Conservation (phyloP, 2,329 filamentous ascomycete species). For the Trichophaea hybrida region DNA sequence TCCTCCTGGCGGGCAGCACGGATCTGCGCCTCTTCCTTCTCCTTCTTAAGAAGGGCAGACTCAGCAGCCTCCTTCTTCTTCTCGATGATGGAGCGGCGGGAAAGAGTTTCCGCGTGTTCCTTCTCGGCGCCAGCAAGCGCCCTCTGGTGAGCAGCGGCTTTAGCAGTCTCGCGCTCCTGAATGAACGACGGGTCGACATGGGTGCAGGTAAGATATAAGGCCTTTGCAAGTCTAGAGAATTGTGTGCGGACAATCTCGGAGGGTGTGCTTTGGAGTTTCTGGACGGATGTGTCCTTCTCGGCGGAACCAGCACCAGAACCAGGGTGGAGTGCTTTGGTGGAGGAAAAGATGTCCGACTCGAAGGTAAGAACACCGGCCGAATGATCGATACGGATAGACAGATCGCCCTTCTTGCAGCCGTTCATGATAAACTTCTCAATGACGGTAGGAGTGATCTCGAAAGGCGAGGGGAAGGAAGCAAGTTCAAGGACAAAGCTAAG, state of each 20-base stretch:
- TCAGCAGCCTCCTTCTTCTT: slow-evolving; percentile 96
- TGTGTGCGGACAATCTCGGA: slow-evolving; percentile 95
- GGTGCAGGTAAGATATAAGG: slow-evolving; percentile 83
- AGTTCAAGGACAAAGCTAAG: slow-evolving; percentile 85
- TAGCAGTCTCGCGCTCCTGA: slow-evolving; percentile 62
- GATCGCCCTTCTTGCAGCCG: slow-evolving; percentile 98
- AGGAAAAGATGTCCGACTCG: slow-evolving; percentile 96
- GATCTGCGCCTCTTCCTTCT: slow-evolving; percentile 81
- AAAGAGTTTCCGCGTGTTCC: slow-evolving; percentile 74
- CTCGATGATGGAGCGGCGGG: slow-evolving; percentile 79
- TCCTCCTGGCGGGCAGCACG: slow-evolving; percentile 78
- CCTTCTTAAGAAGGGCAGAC: slow-evolving; percentile 70
- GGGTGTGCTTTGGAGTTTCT: slow-evolving; percentile 92
- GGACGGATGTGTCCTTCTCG: slow-evolving; percentile 71
- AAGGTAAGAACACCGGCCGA: slow-evolving; percentile 91
- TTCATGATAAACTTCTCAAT: slow-evolving; percentile 99
- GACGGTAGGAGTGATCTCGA: slow-evolving; percentile 75
- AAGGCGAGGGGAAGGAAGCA: slow-evolving; percentile 89
- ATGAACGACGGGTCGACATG: slow-evolving; percentile 88
- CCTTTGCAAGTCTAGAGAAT: slow-evolving; percentile 78
- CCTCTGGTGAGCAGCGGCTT: slow-evolving; percentile 63
- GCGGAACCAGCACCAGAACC: slow-evolving; percentile 75
- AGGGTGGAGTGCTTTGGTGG: slow-evolving; percentile 76
- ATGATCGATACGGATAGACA: slow-evolving; percentile 91
- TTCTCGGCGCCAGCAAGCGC: slow-evolving; percentile 79